Percentiles rank a stretch among this genome's conserved stretches.
These are phyloP conservation scores for Capronia americana DNA, from an alignment of 2,329 filamentous ascomycete species.

Conservation along the genomic window DNA sequence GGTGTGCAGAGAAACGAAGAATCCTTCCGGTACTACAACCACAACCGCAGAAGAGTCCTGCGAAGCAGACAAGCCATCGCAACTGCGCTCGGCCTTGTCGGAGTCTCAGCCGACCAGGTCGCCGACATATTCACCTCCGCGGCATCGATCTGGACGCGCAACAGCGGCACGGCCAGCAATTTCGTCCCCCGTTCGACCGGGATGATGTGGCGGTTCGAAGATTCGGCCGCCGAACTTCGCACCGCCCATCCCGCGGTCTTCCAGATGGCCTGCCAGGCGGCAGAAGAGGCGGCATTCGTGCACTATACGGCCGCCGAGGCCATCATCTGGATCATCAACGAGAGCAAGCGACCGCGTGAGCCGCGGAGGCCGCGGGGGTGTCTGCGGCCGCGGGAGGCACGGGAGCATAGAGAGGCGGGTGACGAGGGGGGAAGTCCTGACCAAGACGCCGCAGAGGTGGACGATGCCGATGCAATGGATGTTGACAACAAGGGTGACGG, in stretches of 20 bases:
- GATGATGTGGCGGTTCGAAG: no score
- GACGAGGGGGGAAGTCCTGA: no score
- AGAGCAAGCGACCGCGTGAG: not conserved
- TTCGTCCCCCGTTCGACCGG: not conserved
- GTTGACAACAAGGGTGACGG: no score
- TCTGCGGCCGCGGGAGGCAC: no score
- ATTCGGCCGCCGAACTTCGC: not conserved
- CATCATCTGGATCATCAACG: not conserved
- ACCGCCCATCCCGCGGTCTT: not conserved
- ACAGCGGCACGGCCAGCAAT: not conserved
- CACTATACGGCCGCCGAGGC: not conserved
- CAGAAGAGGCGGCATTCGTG: not conserved
- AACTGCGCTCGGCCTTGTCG: not conserved
- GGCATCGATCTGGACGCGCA: not conserved
- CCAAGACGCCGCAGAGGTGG: no score
- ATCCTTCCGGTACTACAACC: not conserved
- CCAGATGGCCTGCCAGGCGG: not conserved
- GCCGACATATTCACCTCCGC: not conserved
- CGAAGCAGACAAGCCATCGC: not conserved
- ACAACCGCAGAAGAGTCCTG: not conserved
- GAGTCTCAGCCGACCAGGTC: not conserved
- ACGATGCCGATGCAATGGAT: no score
- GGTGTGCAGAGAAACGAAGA: not conserved
- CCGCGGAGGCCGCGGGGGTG: no score
- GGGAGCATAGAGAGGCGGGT: not conserved